These are phyloP conservation scores for Cutaneotrichosporon arboriforme DNA, from an alignment of 1,284 basidiomycete species.

Conservation along the genomic window DNA sequence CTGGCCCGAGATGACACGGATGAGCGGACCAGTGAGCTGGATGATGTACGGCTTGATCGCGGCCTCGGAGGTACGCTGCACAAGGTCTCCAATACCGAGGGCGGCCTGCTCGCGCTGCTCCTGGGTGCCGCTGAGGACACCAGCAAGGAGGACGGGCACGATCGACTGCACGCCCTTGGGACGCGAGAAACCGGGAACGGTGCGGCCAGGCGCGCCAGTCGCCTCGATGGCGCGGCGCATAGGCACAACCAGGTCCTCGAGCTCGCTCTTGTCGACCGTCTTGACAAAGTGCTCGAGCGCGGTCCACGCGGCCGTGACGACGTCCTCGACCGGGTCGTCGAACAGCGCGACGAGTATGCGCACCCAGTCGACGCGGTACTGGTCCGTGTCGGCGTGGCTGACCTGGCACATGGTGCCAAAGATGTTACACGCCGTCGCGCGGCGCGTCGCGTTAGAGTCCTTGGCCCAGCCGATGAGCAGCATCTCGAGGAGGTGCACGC, in stretches of 20 bases:
- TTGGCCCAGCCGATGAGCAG: slow-evolving; percentile 86
- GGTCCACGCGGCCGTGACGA: slow-evolving; percentile 76
- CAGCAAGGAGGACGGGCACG: slow-evolving; percentile 84
- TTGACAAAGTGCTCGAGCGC: slow-evolving; percentile 87
- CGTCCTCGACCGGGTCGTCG: slow-evolving; percentile 68
- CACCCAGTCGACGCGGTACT: slow-evolving; percentile 92
- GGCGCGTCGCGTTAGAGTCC: slow-evolving; percentile 61
- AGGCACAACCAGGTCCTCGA: slow-evolving; percentile 82
- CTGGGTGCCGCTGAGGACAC: slow-evolving; percentile 53
- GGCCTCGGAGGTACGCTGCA: slow-evolving; percentile 78
- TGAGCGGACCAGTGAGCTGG: slow-evolving; percentile 91
- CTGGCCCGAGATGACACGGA: slow-evolving; percentile 82
- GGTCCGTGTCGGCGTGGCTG: slow-evolving; percentile 64
- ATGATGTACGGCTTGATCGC: slow-evolving; percentile 96
- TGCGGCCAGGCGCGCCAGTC: slow-evolving; percentile 69
- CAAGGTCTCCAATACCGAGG: slow-evolving; percentile 88
- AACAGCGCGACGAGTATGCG: slow-evolving; percentile 82
- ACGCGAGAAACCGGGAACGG: slow-evolving; percentile 81
- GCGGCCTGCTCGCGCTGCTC: slow-evolving; percentile 79
- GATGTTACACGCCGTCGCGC: slow-evolving; percentile 70
- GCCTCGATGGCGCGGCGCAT: slow-evolving; percentile 83
- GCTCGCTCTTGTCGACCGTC: slow-evolving; percentile 83
- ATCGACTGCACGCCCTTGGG: slow-evolving; percentile 84
- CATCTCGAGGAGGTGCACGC: slow-evolving; percentile 81
- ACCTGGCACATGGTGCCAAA: slow-evolving; percentile 77